Base-by-base conservation (phyloP, 73 alveolate genomes). In the Vitrella brassicaformis region DNA sequence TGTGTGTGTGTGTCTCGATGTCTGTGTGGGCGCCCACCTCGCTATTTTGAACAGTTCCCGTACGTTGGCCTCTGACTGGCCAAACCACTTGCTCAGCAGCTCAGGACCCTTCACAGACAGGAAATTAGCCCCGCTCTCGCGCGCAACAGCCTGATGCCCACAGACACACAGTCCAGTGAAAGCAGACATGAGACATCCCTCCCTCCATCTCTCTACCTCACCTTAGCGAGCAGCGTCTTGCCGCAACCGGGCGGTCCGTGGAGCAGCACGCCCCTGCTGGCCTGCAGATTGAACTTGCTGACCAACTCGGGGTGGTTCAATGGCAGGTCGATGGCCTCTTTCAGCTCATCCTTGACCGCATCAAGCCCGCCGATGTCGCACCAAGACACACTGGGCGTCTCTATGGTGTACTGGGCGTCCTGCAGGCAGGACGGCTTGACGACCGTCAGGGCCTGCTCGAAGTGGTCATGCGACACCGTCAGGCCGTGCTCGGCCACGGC, bases 291-390 rank as follows among this genome's bases (percentile, higher is more conserved):
- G 66, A 95, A 66, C 85, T 95, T 74, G 93, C 88, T 93, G 89
- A 89, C 89, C 65, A 94, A 82, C 66, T 85, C 82, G 19, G 99
- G 99, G 74, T 94, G 98, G 71, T 97, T 90, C 65, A 94, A 85
- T 66, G 99, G 99, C 29, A 94, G 88, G 79, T 94, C 99, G 73
- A 94, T 94, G 97, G 92, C 91, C 87, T 94, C 99, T 86, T 98
- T 94, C 47, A 94, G 90, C 75, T 84, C 78, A 47, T 96, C 99
- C 97, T 93, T 91, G 80, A 91, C 94, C 86, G 93, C 87, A 79
- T 97, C 89, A 85, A 94, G 90, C 47, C 97, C 96, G 26, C 98
- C 98, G 0, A 94, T 39, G 56, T 39, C 56, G 56, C 88, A 95
- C 98, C 98, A 90, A 66, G 86, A 85, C 31, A 90, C 95, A 74